phyloP scores from a whole-genome alignment of 78 protist species.

The Blattamonas nauphoetae region DNA sequence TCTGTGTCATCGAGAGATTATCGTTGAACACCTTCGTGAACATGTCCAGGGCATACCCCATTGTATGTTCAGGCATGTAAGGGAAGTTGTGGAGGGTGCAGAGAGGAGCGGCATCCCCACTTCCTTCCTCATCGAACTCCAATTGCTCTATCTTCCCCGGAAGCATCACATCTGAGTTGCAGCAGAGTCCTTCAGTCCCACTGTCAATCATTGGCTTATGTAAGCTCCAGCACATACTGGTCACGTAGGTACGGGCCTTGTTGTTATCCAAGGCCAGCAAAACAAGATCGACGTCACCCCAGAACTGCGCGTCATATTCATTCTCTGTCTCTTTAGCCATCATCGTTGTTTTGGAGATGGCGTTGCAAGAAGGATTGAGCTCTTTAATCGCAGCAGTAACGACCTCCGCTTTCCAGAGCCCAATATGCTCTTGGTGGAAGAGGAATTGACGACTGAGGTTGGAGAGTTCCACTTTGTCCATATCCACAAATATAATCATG shows the following conservation, averaged over 20 bases:
- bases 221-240: slow-evolving; percentile 6
- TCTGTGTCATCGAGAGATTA: no score
- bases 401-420: slow-evolving; percentile 15
- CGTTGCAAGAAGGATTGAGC: slow-evolving; percentile 26
- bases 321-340: slow-evolving; percentile 41
- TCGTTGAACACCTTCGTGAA: slow-evolving; percentile 30
- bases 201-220: slow-evolving; percentile 40
- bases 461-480: slow-evolving; percentile 29
- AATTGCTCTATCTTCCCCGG: slow-evolving; percentile 13
- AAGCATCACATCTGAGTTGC: neutral
- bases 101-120: no score
- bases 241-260: slow-evolving; percentile 36
- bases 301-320: slow-evolving; percentile 25
- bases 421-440: slow-evolving; percentile 31
- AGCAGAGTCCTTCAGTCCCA: slow-evolving; percentile 47
- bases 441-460: slow-evolving; percentile 44
- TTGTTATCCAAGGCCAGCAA: slow-evolving; percentile 44
- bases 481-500: slow-evolving; percentile 15
- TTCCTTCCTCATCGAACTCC: no score
- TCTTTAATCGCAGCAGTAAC: slow-evolving; percentile 6
- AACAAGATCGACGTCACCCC: slow-evolving; percentile 1
- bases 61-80: slow-evolving; percentile 74
- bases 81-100: slow-evolving; percentile 97
- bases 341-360: neutral
- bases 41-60: slow-evolving; percentile 81